Base-by-base conservation (phyloP, 345 rosid species). In the Mercurialis annua region DNA sequence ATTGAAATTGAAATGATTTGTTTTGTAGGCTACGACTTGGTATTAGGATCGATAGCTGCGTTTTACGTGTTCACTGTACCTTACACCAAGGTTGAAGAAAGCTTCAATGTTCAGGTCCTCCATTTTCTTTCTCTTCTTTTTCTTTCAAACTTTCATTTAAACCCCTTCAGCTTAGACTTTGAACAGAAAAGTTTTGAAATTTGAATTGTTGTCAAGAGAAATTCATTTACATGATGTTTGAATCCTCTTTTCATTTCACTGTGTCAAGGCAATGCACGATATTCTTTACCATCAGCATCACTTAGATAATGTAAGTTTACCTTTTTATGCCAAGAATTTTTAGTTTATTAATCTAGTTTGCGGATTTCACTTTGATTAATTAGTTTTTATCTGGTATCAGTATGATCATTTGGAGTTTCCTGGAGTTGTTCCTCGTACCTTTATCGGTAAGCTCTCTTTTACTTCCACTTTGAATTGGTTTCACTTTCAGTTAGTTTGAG, bases 371-470 rank as follows among this genome's bases (percentile, higher is more conserved):
- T 40, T 40, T 40, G 2, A 40, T 40, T 40, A 8, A 53, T 43
- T 34, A 11, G 8, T 62, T 12, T 57, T 49, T 73, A 31, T 58
- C 60, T 67, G 23, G 3, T 72, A 4, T 65, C 77, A 94, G 97
- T 91, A 94, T 78, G 99, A 91, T 80, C 98, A 94, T 81, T 71
- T 91, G 81, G 98, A 94, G 78, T 94, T 91, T 77, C 89, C 99
- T 49, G 98, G 99, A 71, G 98, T 94, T 69, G 97, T 94, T 68
- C 98, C 96, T 72, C 98, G 98, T 68, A 89, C 99, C 70, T 94
- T 94, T 62, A 82, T 90, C 0, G 97, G 98, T 86, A 75, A 63
- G 71, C 51, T 29, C 40, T 40, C 33, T 16, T 53, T 14, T 33
- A 3, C 27, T 53, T 53, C 18, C 26, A 53, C n/a, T n/a, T n/a